These are phyloP conservation scores for Globisporangium cederbergense DNA, from an alignment of 352 stramenopile genomes.

Conservation along the genomic window DNA sequence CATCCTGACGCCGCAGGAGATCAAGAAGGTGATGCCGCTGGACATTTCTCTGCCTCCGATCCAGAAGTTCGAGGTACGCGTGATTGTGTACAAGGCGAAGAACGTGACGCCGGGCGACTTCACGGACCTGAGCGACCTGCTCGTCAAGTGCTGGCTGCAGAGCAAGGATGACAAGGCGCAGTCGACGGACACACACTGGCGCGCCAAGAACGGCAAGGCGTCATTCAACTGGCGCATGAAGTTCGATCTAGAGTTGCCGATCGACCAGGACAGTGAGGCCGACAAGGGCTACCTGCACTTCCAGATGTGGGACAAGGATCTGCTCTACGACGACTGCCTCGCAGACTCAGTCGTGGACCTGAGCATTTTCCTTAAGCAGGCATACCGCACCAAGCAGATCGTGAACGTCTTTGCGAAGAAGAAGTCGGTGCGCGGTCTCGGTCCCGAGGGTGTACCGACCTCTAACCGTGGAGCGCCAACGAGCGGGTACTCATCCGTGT, in stretches of 20 bases:
- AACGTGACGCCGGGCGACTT: conserved; percentile 85
- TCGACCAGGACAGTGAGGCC: conserved; percentile 61
- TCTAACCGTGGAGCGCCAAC: conserved; percentile 19
- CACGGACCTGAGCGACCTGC: conserved; percentile 88
- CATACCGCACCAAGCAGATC: conserved; percentile 60
- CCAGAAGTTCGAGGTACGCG: conserved; percentile 85
- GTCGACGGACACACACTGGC: conserved; percentile 92
- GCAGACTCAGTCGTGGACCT: conserved; percentile 72
- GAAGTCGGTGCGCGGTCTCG: conserved; percentile 50
- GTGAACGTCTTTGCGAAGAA: conserved; percentile 79
- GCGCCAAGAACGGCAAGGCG: conserved; percentile 90
- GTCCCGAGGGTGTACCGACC: conserved; percentile 29
- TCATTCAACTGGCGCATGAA: conserved; percentile 96
- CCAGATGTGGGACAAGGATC: conserved; percentile 79
- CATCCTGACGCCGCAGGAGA: conserved; percentile 76
- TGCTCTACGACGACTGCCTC: conserved; percentile 76
- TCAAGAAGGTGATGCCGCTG: conserved; percentile 60
- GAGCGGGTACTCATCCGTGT: conserved; percentile 16
- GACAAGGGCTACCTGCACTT: conserved; percentile 72
- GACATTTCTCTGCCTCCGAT: conserved; percentile 80
- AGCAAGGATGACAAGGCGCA: conserved; percentile 53
- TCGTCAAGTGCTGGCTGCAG: conserved; percentile 89
- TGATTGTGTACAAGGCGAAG: conserved; percentile 90
- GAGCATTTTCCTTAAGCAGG: conserved; percentile 55
- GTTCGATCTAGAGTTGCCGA: conserved; percentile 84